Evolutionary conservation across 768 basidiomycete species (phyloP).

Genomic region (Lactarius vividus): DNA sequence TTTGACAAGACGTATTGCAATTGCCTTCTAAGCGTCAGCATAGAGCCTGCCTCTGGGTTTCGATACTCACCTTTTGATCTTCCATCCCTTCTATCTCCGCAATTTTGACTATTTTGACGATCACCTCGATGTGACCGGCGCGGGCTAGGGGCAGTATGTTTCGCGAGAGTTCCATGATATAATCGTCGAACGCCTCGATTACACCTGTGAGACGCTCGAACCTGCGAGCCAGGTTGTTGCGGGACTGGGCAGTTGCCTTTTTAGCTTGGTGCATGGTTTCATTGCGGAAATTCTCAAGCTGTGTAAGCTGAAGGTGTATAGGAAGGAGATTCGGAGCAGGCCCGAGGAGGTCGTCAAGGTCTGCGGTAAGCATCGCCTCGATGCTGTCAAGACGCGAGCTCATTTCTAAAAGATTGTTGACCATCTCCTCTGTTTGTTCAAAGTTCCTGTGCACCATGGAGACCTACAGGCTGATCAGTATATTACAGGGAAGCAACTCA

Average conservation of each 20-base stretch:
- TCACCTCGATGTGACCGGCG: slow-evolving; percentile 76
- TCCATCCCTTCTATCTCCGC: slow-evolving; percentile 89
- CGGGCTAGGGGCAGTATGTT: slow-evolving; percentile 79
- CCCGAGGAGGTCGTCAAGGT: slow-evolving; percentile 76
- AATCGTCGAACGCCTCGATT: slow-evolving; percentile 80
- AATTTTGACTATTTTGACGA: slow-evolving; percentile 91
- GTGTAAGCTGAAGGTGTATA: slow-evolving; percentile 89
- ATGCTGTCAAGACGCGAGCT: slow-evolving; percentile 76
- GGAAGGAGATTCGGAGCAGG: slow-evolving; percentile 85
- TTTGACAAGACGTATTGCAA: slow-evolving; percentile 91
- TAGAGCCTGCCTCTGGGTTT: not conserved
- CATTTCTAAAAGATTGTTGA: slow-evolving; percentile 92
- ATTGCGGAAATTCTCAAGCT: slow-evolving; percentile 91
- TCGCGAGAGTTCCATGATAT: slow-evolving; percentile 72
- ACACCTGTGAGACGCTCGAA: slow-evolving; percentile 84
- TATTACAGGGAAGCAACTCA: not conserved
- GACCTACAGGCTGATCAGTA: slow-evolving; percentile 51
- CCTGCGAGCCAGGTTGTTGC: slow-evolving; percentile 66
- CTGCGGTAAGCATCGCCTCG: slow-evolving; percentile 71
- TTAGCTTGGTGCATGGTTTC: slow-evolving; percentile 95
- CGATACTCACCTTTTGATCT: slow-evolving; percentile 78
- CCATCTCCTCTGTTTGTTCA: slow-evolving; percentile 92
- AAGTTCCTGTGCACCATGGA: slow-evolving; percentile 96
- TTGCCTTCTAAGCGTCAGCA: slow-evolving; percentile 54
- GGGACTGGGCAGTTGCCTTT: slow-evolving; percentile 64